These are phyloP conservation scores for Nemania sp. DNA, from an alignment of 2,329 filamentous ascomycete species.

Conservation along the genomic window DNA sequence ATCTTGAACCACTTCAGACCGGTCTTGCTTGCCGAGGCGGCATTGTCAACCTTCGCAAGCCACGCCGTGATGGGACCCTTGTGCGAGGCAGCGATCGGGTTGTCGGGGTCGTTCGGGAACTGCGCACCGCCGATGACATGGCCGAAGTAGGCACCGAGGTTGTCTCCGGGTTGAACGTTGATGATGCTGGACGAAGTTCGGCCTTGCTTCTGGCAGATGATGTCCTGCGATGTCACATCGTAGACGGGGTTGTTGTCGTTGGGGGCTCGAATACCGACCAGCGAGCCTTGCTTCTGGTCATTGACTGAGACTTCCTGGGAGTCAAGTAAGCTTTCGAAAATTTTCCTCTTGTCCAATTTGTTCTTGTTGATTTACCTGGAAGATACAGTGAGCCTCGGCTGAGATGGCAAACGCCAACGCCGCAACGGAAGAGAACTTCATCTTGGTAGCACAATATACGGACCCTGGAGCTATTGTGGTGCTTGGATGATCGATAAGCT, in stretches of 20 bases:
- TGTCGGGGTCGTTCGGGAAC: conserved; percentile 51
- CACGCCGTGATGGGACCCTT: conserved; percentile 59
- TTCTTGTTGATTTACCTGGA: conserved; percentile 41
- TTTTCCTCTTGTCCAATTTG: neutral
- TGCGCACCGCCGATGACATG: conserved; percentile 59
- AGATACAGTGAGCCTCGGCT: conserved; percentile 48
- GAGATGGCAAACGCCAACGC: conserved; percentile 42
- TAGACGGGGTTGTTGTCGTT: conserved; percentile 57
- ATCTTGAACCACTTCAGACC: conserved; percentile 59
- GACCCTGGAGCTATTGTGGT: neutral
- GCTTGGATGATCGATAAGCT: neutral
- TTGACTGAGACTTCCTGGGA: conserved; percentile 52
- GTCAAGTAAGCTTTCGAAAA: conserved; percentile 19
- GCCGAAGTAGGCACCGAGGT: conserved; percentile 55
- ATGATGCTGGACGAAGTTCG: conserved; percentile 49
- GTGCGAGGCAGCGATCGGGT: conserved; percentile 58
- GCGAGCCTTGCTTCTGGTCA: conserved; percentile 47
- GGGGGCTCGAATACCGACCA: conserved; percentile 52
- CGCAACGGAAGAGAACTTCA: conserved; percentile 44
- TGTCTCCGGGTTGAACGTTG: conserved; percentile 53
- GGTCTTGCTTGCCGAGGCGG: conserved; percentile 46
- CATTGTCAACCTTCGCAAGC: conserved; percentile 56
- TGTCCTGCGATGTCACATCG: conserved; percentile 51
- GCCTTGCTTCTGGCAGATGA: conserved; percentile 53
- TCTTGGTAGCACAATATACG: conserved; percentile 28